Conservation (phyloP, 2,329 filamentous ascomycete genomes). For the Hypoxylon sp. region DNA sequence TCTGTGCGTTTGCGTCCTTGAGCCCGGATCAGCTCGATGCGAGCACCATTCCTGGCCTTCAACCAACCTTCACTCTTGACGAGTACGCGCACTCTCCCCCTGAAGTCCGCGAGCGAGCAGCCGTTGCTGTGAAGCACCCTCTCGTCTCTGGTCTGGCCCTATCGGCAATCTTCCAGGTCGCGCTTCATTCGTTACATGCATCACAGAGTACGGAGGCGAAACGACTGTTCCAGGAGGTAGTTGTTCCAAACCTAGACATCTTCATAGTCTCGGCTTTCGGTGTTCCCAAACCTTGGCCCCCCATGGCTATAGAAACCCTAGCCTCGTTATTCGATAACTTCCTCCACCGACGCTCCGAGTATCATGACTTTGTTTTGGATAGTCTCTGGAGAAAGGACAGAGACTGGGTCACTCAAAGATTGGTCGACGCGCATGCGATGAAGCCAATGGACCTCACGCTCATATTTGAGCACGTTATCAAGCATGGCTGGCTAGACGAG, state of each 20-base stretch:
- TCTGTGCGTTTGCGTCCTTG: conserved; percentile 86
- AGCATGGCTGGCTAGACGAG: conserved; percentile 87
- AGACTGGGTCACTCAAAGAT: conserved; percentile 84
- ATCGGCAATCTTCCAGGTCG: conserved; percentile 75
- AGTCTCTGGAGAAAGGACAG: conserved; percentile 93
- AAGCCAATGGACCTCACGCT: conserved; percentile 76
- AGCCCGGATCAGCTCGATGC: conserved; percentile 84
- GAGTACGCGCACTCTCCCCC: conserved; percentile 66
- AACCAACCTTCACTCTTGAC: conserved; percentile 79
- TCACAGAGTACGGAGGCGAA: conserved; percentile 75
- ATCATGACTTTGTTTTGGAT: conserved; percentile 90
- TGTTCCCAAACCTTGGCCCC: conserved; percentile 82
- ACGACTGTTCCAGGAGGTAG: conserved; percentile 75
- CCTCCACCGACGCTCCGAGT: conserved; percentile 80
- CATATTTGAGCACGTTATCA: conserved; percentile 84
- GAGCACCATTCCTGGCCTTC: conserved; percentile 84
- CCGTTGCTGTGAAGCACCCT: conserved; percentile 82
- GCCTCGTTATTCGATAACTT: conserved; percentile 87
- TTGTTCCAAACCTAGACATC: conserved; percentile 81
- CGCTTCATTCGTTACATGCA: conserved; percentile 72
- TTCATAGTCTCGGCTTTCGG: conserved; percentile 85
- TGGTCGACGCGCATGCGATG: conserved; percentile 82
- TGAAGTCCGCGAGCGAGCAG: conserved; percentile 67
- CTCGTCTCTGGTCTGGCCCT: conserved; percentile 90
- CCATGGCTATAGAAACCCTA: conserved; percentile 80